These are phyloP conservation scores for Quercus ilex DNA, from an alignment of 306 rosid genomes.

Conservation along the genomic window DNA sequence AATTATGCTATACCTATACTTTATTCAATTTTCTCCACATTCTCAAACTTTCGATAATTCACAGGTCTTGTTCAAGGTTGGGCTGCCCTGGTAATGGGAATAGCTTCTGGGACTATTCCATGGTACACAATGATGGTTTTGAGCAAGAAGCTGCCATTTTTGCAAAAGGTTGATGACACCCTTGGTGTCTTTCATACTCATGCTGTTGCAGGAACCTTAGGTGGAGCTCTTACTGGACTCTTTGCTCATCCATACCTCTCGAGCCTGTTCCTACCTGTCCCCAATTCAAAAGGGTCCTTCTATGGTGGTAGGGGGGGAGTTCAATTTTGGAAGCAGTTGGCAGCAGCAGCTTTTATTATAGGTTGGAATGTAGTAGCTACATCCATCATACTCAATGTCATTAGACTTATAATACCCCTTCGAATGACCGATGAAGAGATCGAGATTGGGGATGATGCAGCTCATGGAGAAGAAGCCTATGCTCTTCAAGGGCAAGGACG, in stretches of 20 bases:
- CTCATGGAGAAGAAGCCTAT: slow-evolving; percentile 16
- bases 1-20: too few species aligned
- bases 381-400: background rate
- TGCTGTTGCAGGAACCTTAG: slow-evolving; percentile 8
- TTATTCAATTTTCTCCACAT: background rate
- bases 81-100: slow-evolving; percentile 23
- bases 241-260: slow-evolving; percentile 12
- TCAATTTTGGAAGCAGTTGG: slow-evolving; percentile 15
- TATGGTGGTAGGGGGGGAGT: slow-evolving; percentile 8
- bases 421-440: slow-evolving; percentile 7
- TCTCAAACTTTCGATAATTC: background rate
- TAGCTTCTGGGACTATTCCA: slow-evolving; percentile 11
- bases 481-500: slow-evolving; percentile 9
- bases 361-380: slow-evolving; percentile 15
- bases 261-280: background rate
- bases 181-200: slow-evolving; percentile 23
- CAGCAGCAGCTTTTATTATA: slow-evolving; percentile 7
- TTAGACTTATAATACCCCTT: background rate
- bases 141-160: background rate
- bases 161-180: slow-evolving; percentile 14
- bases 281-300: slow-evolving; percentile 2
- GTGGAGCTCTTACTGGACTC: slow-evolving; percentile 18
- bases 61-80: slow-evolving; percentile 23
- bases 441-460: slow-evolving; percentile 17
- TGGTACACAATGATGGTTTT: slow-evolving; percentile 26